Evolutionary conservation across 306 rosid species (phyloP).

Genomic region (Trifolium subterraneum): DNA sequence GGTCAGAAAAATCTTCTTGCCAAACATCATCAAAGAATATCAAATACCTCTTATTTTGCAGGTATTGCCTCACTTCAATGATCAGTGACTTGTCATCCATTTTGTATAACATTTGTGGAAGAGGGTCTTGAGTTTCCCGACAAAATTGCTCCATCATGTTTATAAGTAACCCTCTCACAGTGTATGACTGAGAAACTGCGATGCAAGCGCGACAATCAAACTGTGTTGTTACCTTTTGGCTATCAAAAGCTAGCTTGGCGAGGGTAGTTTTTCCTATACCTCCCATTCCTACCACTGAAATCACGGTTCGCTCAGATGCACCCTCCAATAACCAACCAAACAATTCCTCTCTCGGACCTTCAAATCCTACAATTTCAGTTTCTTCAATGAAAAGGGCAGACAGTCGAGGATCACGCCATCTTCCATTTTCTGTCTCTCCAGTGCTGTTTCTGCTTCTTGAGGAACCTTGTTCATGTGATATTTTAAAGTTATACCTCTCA

Average conservation of each 20-base stretch:
- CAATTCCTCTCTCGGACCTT: background rate
- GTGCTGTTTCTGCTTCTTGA: background rate
- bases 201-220: slow-evolving; percentile 14
- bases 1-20: background rate
- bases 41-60: slow-evolving; percentile 8
- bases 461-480: background rate
- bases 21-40: slow-evolving; percentile 27
- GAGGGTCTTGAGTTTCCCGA: background rate
- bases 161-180: background rate
- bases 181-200: background rate
- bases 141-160: slow-evolving; percentile 16
- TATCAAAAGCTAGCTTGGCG: slow-evolving; percentile 10
- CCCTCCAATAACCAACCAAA: background rate
- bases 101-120: background rate
- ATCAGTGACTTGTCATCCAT: slow-evolving; percentile 8
- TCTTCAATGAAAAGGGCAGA: slow-evolving; percentile 23
- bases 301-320: background rate
- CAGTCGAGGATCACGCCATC: background rate
- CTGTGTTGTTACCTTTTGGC: background rate
- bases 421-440: background rate
- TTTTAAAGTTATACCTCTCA: background rate
- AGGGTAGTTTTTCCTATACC: background rate
- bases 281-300: slow-evolving; percentile 28
- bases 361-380: background rate
- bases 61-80: slow-evolving; percentile 8